Evolutionary conservation across 192 early-diverging fungal genomes (phyloP).

Genomic region (Backusella westeae): DNA sequence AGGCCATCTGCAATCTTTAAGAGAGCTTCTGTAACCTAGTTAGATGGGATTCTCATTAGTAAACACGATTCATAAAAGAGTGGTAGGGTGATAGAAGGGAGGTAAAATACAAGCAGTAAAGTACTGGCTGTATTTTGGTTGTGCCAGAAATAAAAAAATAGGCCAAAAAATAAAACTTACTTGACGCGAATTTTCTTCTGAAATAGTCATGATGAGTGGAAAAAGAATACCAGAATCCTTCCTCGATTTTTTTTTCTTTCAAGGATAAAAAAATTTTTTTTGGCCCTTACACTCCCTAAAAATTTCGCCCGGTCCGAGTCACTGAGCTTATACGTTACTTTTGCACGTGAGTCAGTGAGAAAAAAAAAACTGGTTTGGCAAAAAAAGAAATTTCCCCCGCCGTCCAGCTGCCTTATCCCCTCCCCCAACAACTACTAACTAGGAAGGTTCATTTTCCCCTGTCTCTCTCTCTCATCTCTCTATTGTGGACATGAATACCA

Average conservation of each 20-base stretch:
- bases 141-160: neutral
- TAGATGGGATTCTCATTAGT: neutral
- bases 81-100: neutral
- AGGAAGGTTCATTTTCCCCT: neutral
- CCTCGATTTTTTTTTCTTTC: neutral
- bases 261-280: neutral
- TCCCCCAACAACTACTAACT: neutral
- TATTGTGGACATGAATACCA: neutral
- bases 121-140: neutral
- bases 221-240: neutral
- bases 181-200: slow-evolving; percentile 1
- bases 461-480: neutral
- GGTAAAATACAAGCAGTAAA: neutral
- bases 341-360: neutral
- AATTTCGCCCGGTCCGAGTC: slow-evolving; percentile 1
- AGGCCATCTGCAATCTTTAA: slow-evolving; percentile 2
- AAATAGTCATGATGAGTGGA: neutral
- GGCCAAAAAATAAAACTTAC: neutral
- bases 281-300: neutral
- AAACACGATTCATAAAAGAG: neutral
- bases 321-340: neutral
- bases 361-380: neutral
- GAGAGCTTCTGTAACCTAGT: neutral
- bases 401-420: neutral
- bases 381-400: neutral